Evolutionary conservation across 169 alveolate genomes (phyloP).

Genomic region (Eimeria sp.): DNA sequence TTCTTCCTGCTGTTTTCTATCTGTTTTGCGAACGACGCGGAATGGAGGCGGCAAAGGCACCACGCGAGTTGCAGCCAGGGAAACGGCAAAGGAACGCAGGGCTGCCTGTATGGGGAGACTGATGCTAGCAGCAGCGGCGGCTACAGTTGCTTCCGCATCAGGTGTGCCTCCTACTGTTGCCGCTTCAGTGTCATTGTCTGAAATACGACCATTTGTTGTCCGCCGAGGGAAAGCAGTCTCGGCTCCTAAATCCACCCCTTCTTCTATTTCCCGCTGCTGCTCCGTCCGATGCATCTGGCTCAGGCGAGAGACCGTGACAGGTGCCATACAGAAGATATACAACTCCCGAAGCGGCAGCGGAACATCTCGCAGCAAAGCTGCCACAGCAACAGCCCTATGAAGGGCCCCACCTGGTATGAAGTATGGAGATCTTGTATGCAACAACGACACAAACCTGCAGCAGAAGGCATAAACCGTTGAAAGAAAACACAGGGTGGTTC

Average conservation of each 20-base stretch:
- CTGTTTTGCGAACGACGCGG: constrained; percentile 37
- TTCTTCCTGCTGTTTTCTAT: background rate
- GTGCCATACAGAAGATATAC: constrained; percentile 30
- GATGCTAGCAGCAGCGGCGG: constrained; percentile 66
- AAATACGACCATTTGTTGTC: background rate
- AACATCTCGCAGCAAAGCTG: constrained; percentile 33
- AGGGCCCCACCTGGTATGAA: constrained; percentile 49
- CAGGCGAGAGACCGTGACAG: constrained; percentile 20
- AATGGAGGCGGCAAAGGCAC: constrained; percentile 75
- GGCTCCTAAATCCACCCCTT: background rate
- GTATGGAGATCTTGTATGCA: constrained; percentile 36
- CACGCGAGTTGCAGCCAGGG: constrained; percentile 64
- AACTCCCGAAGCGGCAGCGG: constrained; percentile 46
- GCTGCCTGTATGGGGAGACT: constrained; percentile 72
- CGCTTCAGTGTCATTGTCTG: background rate
- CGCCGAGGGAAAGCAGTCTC: background rate
- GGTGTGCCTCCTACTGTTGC: background rate
- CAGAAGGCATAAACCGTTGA: background rate
- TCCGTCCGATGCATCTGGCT: background rate
- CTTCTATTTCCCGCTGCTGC: constrained; percentile 6
- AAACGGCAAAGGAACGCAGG: constrained; percentile 69
- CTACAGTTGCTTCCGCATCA: background rate
- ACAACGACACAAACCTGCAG: constrained; percentile 23
- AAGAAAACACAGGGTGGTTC: background rate
- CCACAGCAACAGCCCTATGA: constrained; percentile 61